Evolutionary conservation across 148 eudicot genomes (phyloP).

Genomic region (Rhododendron henanense): DNA sequence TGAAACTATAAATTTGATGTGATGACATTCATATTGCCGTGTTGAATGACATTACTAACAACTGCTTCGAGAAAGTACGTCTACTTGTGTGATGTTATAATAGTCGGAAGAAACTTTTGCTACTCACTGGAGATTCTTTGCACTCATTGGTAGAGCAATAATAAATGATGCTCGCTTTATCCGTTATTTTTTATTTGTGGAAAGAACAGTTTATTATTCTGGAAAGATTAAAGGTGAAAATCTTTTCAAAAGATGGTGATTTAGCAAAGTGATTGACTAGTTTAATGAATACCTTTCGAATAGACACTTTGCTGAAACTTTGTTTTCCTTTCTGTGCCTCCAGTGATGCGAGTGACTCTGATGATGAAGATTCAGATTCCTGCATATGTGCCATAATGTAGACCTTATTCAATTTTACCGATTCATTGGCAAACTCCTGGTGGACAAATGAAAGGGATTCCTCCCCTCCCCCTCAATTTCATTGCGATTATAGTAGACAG

Average conservation of each 20-base stretch:
- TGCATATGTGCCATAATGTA: slow-evolving; percentile 51
- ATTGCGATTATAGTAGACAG: not conserved
- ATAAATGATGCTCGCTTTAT: too few relatives aligned
- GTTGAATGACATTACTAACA: not conserved
- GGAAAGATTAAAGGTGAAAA: not conserved
- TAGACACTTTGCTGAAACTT: not conserved
- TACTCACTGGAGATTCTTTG: too few relatives aligned
- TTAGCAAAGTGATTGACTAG: not conserved
- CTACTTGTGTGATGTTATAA: too few relatives aligned
- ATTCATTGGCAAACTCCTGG: not conserved
- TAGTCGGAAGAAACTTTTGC: too few relatives aligned
- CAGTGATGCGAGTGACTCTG: slow-evolving; percentile 47
- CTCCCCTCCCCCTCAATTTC: not conserved
- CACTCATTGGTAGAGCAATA: too few relatives aligned
- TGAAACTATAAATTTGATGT: not conserved
- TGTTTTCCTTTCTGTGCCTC: slow-evolving; percentile 12
- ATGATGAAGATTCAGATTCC: slow-evolving; percentile 42
- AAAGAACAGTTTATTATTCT: not conserved
- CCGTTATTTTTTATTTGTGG: too few relatives aligned
- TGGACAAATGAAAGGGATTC: slow-evolving; percentile 5
- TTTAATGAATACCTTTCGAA: not conserved
- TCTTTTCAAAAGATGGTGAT: not conserved
- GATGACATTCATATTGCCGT: not conserved
- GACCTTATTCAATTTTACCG: slow-evolving; percentile 4
- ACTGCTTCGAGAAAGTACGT: not conserved